phyloP scores from a whole-genome alignment of 345 rosid species.

The Noccaea caerulescens region DNA sequence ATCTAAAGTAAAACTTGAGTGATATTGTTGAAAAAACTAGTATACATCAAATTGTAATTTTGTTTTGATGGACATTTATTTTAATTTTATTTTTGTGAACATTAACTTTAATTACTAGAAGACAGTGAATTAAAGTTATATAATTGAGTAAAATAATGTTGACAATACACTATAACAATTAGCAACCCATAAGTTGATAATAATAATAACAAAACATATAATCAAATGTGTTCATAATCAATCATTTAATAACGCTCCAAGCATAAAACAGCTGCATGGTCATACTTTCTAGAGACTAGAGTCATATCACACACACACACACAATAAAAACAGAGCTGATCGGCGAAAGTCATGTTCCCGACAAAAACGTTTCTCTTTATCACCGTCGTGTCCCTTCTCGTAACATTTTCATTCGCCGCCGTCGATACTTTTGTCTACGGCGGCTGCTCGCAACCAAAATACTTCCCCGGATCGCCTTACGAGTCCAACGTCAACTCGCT shows the following conservation, averaged over 20 bases:
- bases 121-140: too few relatives aligned
- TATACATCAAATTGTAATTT: not conserved
- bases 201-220: not conserved
- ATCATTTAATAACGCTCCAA: slow-evolving; percentile 27
- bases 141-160: not conserved
- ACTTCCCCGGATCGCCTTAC: slow-evolving; percentile 59
- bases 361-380: slow-evolving; percentile 12
- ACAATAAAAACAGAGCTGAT: not conserved
- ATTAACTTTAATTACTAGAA: too few relatives aligned
- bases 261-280: slow-evolving; percentile 9
- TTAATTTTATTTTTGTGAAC: too few relatives aligned
- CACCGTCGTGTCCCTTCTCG: slow-evolving; percentile 32
- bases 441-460: slow-evolving; percentile 77
- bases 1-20: not conserved
- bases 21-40: not conserved
- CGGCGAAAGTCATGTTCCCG: slow-evolving; percentile 26
- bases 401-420: slow-evolving; percentile 51
- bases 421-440: slow-evolving; percentile 71
- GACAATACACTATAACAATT: not conserved
- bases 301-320: not conserved
- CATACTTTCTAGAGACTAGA: slow-evolving; percentile 12
- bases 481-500: slow-evolving; percentile 75
- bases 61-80: not conserved
- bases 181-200: not conserved
- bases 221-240: not conserved